Conservation (phyloP, 495 filamentous ascomycete genomes). For the Parmelia sp. region DNA sequence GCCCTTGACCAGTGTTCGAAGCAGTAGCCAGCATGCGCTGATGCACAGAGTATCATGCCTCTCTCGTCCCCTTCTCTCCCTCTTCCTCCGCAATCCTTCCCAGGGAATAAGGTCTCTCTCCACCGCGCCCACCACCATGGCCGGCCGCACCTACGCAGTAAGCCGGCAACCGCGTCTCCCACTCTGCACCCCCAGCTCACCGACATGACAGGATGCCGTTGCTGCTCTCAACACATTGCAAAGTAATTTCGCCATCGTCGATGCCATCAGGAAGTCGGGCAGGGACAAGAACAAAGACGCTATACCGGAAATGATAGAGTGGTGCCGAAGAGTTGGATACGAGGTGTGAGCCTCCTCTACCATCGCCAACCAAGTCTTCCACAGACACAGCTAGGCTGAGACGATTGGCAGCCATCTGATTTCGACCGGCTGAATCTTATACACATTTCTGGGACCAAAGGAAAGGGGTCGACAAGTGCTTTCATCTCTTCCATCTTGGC, state of each 20-base stretch:
- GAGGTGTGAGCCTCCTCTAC: constrained; percentile 46
- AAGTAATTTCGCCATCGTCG: constrained; percentile 72
- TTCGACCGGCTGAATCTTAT: constrained; percentile 68
- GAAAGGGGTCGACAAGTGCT: constrained; percentile 77
- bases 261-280: constrained; percentile 65
- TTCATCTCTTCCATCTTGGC: constrained; percentile 56
- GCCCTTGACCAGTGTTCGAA: not conserved
- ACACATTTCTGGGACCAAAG: constrained; percentile 89
- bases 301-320: constrained; percentile 70
- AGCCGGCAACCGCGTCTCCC: not conserved
- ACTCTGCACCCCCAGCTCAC: not conserved
- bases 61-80: not conserved
- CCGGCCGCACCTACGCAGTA: constrained; percentile 21
- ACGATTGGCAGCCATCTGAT: constrained; percentile 57
- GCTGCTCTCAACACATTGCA: constrained; percentile 84
- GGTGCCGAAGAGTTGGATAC: constrained; percentile 72
- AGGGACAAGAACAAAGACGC: constrained; percentile 59
- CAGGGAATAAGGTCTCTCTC: constrained; percentile 5
- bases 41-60: not conserved
- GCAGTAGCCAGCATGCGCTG: not conserved
- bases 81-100: not conserved
- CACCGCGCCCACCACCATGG: constrained; percentile 5
- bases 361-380: too few species aligned
- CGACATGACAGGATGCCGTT: constrained; percentile 62
- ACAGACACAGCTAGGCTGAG: constrained; percentile 5